phyloP scores from a whole-genome alignment of 805 yeast genomes.

The Wickerhamiella brachini region DNA sequence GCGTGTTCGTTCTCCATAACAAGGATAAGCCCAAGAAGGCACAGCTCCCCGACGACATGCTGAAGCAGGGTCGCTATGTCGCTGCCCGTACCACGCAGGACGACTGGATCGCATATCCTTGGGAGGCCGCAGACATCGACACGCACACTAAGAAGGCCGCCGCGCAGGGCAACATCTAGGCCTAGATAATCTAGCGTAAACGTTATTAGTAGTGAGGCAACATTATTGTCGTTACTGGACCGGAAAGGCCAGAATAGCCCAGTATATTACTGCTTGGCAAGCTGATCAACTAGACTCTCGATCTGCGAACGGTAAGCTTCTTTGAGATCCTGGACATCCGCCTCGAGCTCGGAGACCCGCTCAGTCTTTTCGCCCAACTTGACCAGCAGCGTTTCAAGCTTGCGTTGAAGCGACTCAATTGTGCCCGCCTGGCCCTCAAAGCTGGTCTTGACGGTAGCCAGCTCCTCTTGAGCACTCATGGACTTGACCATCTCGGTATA shows the following conservation, averaged over 20 bases:
- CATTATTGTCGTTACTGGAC: no score
- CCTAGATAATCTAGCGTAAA: not conserved
- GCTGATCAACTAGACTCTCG: constrained; percentile 59
- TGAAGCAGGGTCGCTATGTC: constrained; percentile 50
- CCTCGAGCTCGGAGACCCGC: constrained; percentile 65
- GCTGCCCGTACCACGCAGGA: constrained; percentile 68
- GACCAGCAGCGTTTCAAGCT: constrained; percentile 36
- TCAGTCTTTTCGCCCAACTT: constrained; percentile 81
- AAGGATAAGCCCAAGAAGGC: constrained; percentile 74
- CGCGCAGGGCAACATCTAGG: constrained; percentile 50
- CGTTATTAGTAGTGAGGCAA: no score
- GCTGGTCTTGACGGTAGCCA: constrained; percentile 24
- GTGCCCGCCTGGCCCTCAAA: constrained; percentile 23
- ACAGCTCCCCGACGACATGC: constrained; percentile 46
- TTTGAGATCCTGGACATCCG: constrained; percentile 82
- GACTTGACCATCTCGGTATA: constrained; percentile 53
- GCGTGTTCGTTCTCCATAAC: constrained; percentile 72
- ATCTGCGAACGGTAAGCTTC: constrained; percentile 73
- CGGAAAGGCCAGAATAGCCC: no score
- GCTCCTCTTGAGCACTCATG: constrained; percentile 41
- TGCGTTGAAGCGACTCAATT: constrained; percentile 34
- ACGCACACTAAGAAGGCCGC: constrained; percentile 53
- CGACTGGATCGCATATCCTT: constrained; percentile 79
- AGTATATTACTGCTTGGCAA: not conserved
- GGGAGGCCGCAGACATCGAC: constrained; percentile 79